A percentile compares a stretch with the other conserved stretches of the same genome.
phyloP scores from a whole-genome alignment of 2,329 filamentous ascomycete genomes.

The Leptographium galeiforme region DNA sequence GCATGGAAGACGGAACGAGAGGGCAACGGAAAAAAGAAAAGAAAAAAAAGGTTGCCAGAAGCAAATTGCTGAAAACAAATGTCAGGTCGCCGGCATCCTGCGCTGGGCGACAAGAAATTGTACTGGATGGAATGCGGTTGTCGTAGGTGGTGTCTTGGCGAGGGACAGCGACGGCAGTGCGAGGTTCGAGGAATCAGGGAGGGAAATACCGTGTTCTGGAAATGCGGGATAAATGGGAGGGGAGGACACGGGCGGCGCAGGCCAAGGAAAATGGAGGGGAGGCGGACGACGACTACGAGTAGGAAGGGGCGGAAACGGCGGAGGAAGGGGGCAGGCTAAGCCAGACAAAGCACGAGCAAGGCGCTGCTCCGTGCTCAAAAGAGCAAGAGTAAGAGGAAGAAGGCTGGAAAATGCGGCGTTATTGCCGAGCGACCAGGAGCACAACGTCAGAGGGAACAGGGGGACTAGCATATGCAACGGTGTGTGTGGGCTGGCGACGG shows the following conservation, averaged over 20 bases:
- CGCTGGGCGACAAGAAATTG: not conserved
- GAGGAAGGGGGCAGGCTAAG: not conserved
- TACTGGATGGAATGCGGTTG: not conserved
- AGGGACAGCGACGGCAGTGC: not conserved
- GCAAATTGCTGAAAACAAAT: not conserved
- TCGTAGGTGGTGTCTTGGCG: not conserved
- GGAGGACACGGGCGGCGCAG: too few relatives aligned
- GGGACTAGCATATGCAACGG: not conserved
- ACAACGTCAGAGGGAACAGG: not conserved
- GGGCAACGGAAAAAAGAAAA: not conserved
- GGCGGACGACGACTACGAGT: not conserved
- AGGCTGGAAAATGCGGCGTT: not conserved
- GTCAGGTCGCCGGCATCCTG: not conserved
- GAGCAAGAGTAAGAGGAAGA: not conserved
- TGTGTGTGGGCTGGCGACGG: not conserved
- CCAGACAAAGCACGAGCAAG: not conserved
- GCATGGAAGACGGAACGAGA: not conserved
- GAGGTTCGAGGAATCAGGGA: not conserved
- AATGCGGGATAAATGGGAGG: conserved; percentile 1
- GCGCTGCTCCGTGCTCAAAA: not conserved
- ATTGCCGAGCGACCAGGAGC: not conserved
- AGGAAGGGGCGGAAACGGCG: not conserved
- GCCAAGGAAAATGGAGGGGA: not conserved
- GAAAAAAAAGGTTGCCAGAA: not conserved
- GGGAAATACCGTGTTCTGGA: not conserved